phyloP scores from a whole-genome alignment of 352 stramenopile species.

The Plasmopara viticola region DNA sequence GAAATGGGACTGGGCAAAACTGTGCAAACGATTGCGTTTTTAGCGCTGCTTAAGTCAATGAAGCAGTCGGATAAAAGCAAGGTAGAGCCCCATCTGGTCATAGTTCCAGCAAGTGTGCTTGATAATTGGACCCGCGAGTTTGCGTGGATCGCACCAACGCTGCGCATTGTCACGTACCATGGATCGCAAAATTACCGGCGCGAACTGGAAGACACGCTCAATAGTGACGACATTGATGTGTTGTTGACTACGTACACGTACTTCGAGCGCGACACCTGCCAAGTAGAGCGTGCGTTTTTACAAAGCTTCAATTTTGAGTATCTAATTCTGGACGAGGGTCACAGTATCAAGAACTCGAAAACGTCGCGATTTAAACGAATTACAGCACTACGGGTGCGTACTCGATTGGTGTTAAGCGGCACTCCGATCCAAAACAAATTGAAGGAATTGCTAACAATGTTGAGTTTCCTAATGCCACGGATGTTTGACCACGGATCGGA shows the following conservation, averaged over 20 bases:
- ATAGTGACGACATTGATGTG: constrained; percentile 62
- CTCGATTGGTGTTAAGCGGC: constrained; percentile 76
- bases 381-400: constrained; percentile 57
- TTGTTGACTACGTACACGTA: constrained; percentile 90
- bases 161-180: constrained; percentile 86
- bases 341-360: constrained; percentile 91
- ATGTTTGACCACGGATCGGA: constrained; percentile 86
- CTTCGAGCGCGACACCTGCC: constrained; percentile 84
- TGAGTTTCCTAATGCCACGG: constrained; percentile 89
- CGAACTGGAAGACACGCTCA: constrained; percentile 48
- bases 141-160: constrained; percentile 86
- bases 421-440: constrained; percentile 90
- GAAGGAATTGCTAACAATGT: constrained; percentile 80
- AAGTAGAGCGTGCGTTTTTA: constrained; percentile 79
- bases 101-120: constrained; percentile 90
- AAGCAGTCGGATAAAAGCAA: constrained; percentile 20
- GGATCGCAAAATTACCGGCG: constrained; percentile 56
- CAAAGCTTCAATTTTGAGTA: constrained; percentile 83
- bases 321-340: constrained; percentile 91
- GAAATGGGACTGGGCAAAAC: constrained; percentile 95
- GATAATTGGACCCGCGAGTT: constrained; percentile 92
- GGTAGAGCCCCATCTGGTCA: constrained; percentile 81
- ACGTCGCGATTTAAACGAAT: constrained; percentile 87
- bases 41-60: constrained; percentile 53
- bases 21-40: constrained; percentile 79